phyloP scores from a whole-genome alignment of 2,329 filamentous ascomycete species.

The Trichoderma endophyticum region DNA sequence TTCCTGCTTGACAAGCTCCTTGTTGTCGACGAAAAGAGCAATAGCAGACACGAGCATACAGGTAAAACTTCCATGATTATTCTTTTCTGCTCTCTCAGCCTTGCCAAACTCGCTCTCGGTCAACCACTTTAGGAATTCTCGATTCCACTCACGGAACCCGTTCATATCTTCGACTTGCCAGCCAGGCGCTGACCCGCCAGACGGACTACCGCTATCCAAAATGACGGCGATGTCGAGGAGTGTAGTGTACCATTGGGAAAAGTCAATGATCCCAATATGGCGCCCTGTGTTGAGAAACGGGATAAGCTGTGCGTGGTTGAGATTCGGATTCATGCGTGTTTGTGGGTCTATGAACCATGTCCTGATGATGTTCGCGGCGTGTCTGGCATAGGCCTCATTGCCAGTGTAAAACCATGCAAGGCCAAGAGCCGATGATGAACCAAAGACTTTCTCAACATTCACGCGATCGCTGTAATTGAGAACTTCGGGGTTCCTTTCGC shows the following conservation, averaged over 20 bases:
- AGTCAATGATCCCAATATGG: slow-evolving; percentile 14
- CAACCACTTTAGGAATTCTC: slow-evolving; percentile 5
- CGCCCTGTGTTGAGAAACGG: slow-evolving; percentile 11
- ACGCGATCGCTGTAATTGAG: slow-evolving; percentile 15
- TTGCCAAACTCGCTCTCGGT: slow-evolving; percentile 15
- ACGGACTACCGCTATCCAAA: background rate
- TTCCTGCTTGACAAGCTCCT: background rate
- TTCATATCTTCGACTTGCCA: slow-evolving; percentile 2
- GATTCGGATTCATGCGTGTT: slow-evolving; percentile 16
- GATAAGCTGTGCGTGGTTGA: slow-evolving; percentile 17
- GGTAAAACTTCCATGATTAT: slow-evolving; percentile 14
- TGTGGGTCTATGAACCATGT: slow-evolving; percentile 13
- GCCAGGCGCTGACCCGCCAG: background rate
- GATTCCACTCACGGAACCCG: slow-evolving; percentile 12
- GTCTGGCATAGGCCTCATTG: slow-evolving; percentile 1
- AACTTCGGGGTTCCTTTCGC: slow-evolving; percentile 13
- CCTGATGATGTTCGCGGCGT: slow-evolving; percentile 7
- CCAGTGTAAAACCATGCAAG: slow-evolving; percentile 17
- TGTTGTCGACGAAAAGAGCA: slow-evolving; percentile 7
- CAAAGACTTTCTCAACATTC: slow-evolving; percentile 13
- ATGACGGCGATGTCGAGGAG: slow-evolving; percentile 6
- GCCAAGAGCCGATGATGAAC: slow-evolving; percentile 7
- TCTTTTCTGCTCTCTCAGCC: slow-evolving; percentile 5
- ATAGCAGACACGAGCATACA: slow-evolving; percentile 12
- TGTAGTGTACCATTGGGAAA: slow-evolving; percentile 13